Percentiles rank a stretch among this genome's conserved stretches.
phyloP scores from a whole-genome alignment of 306 rosid genomes.

The Castanea mollissima region DNA sequence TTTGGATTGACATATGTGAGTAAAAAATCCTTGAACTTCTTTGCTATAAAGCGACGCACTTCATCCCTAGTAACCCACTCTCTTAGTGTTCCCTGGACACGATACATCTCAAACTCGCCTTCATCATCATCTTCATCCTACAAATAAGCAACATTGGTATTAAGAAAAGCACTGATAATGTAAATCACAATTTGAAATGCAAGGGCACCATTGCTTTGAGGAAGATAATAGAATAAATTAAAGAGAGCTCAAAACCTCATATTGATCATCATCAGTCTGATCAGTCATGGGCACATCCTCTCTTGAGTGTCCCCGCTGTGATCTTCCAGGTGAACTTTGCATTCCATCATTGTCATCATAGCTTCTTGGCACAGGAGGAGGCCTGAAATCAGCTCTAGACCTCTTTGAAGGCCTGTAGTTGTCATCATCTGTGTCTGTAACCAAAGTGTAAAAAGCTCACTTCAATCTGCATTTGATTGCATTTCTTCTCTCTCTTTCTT shows the following conservation, averaged over 20 bases:
- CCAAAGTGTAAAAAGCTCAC: slow-evolving; percentile 13
- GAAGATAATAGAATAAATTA: not conserved
- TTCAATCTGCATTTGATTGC: not conserved
- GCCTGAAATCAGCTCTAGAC: slow-evolving; percentile 73
- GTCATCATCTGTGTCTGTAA: slow-evolving; percentile 89
- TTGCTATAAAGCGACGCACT: slow-evolving; percentile 90
- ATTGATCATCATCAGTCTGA: slow-evolving; percentile 78
- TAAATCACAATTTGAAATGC: not conserved
- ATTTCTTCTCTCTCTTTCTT: not conserved
- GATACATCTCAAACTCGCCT: slow-evolving; percentile 80
- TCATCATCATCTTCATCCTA: slow-evolving; percentile 86
- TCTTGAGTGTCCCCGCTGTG: slow-evolving; percentile 66
- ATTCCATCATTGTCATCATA: slow-evolving; percentile 73
- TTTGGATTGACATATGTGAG: slow-evolving; percentile 73
- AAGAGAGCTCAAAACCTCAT: slow-evolving; percentile 46
- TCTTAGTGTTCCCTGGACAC: slow-evolving; percentile 88
- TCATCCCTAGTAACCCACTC: slow-evolving; percentile 99
- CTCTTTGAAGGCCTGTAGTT: slow-evolving; percentile 82
- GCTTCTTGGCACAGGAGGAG: slow-evolving; percentile 44
- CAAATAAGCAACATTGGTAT: slow-evolving; percentile 15
- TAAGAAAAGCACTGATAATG: not conserved
- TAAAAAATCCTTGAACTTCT: slow-evolving; percentile 79
- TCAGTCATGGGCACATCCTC: slow-evolving; percentile 87
- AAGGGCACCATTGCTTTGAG: not conserved
- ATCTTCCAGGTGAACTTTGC: slow-evolving; percentile 87